phyloP scores from a whole-genome alignment of 108 stramenopile species.

The Parietichytrium sp. region DNA sequence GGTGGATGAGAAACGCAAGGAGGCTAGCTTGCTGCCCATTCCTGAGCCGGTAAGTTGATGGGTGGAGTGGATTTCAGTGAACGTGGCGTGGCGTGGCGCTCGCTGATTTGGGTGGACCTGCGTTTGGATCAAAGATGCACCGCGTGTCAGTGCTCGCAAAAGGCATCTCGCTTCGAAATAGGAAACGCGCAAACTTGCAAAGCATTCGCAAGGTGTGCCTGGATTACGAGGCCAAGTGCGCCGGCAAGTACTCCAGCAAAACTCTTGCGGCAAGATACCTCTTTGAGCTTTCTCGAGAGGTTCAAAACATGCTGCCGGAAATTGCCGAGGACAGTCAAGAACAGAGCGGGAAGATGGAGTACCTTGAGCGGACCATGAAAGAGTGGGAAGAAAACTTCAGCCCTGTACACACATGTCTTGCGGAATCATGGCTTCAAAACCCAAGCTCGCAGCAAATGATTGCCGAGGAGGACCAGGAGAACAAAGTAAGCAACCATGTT shows the following conservation, averaged over 20 bases:
- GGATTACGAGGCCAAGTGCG: conserved; percentile 74
- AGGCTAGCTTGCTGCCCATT: not conserved
- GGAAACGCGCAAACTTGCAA: conserved; percentile 62
- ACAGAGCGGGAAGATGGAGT: not conserved
- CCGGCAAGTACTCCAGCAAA: conserved; percentile 63
- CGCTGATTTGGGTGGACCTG: too few species aligned
- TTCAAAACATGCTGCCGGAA: conserved; percentile 41
- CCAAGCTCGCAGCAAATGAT: too few species aligned
- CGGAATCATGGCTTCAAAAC: too few species aligned
- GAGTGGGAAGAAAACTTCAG: conserved; percentile 25
- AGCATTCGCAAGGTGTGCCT: conserved; percentile 70
- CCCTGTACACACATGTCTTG: not conserved
- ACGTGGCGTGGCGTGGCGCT: too few species aligned
- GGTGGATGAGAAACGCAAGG: not conserved
- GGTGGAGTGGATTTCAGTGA: too few species aligned
- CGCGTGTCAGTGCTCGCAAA: not conserved
- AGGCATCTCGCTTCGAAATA: conserved; percentile 67
- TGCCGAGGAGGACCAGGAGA: too few species aligned
- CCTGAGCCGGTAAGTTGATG: conserved; percentile 34
- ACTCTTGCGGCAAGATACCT: conserved; percentile 74
- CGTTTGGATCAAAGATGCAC: too few species aligned
- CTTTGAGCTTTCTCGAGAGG: conserved; percentile 69
- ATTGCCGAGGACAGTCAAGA: conserved; percentile 27
- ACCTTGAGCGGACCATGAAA: conserved; percentile 32
- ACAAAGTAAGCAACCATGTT: too few species aligned